Percentiles rank a stretch among this genome's conserved stretches.
Evolutionary conservation across 2,329 filamentous ascomycete species (phyloP).

Genomic region (Nemania sp.): DNA sequence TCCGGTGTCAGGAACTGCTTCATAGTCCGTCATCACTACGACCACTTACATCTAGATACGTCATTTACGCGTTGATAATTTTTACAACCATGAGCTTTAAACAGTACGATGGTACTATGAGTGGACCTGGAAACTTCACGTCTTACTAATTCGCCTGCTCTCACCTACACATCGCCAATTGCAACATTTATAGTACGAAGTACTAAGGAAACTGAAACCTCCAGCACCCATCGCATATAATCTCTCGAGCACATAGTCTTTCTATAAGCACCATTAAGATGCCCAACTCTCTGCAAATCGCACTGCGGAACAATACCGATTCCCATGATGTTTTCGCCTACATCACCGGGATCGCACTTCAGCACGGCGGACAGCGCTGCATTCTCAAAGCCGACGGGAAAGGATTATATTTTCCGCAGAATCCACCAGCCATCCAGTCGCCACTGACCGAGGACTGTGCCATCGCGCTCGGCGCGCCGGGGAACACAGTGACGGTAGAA

Average conservation of each 20-base stretch:
- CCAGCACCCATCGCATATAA: too few relatives aligned
- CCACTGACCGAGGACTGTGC: constrained; percentile 59
- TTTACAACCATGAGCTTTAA: too few relatives aligned
- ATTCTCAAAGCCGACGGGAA: constrained; percentile 51
- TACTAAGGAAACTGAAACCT: too few relatives aligned
- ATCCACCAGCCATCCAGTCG: constrained; percentile 52
- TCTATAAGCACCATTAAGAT: constrained; percentile 33
- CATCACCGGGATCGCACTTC: constrained; percentile 65
- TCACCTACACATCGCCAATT: too few relatives aligned
- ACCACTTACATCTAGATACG: too few relatives aligned
- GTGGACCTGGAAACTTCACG: too few relatives aligned
- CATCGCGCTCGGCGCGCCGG: constrained; percentile 61
- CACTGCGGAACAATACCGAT: constrained; percentile 58
- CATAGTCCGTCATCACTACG: too few relatives aligned
- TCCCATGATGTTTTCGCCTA: constrained; percentile 63
- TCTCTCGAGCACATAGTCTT: background rate
- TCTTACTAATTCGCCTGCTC: too few relatives aligned
- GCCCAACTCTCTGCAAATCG: constrained; percentile 54
- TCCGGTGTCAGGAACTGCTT: too few relatives aligned
- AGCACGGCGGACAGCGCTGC: constrained; percentile 44
- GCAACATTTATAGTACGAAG: too few relatives aligned
- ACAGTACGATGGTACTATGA: too few relatives aligned
- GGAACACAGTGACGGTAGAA: constrained; percentile 54
- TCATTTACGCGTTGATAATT: too few relatives aligned
- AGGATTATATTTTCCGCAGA: constrained; percentile 58